Conservation (phyloP, 2,329 filamentous ascomycete genomes). For the Cadophora malorum region DNA sequence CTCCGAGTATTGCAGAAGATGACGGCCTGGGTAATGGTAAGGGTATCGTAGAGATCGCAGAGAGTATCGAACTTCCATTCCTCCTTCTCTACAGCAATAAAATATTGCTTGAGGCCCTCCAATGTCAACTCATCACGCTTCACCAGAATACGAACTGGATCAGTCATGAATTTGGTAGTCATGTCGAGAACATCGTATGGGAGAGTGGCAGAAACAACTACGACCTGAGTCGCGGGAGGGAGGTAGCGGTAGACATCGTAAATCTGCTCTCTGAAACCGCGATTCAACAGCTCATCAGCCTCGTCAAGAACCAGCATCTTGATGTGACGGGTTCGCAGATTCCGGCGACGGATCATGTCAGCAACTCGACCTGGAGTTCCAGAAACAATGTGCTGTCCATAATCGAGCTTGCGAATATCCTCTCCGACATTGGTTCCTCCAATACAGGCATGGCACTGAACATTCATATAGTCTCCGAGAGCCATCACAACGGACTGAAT, state of each 20-base stretch:
- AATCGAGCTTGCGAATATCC: slow-evolving; percentile 96
- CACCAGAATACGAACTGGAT: slow-evolving; percentile 93
- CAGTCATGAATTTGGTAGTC: slow-evolving; percentile 99
- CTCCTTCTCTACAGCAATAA: slow-evolving; percentile 98
- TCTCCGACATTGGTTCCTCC: slow-evolving; percentile 97
- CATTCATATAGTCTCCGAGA: slow-evolving; percentile 99
- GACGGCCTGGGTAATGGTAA: slow-evolving; percentile 98
- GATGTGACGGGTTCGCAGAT: slow-evolving; percentile 75
- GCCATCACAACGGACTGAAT: slow-evolving; percentile 99
- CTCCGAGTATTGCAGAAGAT: slow-evolving; percentile 99
- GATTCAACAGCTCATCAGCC: slow-evolving; percentile 82
- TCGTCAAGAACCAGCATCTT: slow-evolving; percentile 82
- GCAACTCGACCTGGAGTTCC: slow-evolving; percentile 95
- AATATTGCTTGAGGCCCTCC: slow-evolving; percentile 98
- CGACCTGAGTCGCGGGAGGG: slow-evolving; percentile 96
- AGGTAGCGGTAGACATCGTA: slow-evolving; percentile 99
- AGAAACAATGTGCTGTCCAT: slow-evolving; percentile 96
- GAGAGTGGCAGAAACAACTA: slow-evolving; percentile 94
- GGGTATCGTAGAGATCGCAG: slow-evolving; percentile 97
- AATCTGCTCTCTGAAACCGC: slow-evolving; percentile 97
- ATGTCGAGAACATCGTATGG: slow-evolving; percentile 98
- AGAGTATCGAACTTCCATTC: slow-evolving; percentile 99
- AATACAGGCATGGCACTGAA: slow-evolving; percentile 98
- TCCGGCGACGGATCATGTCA: slow-evolving; percentile 80
- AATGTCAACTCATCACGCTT: slow-evolving; percentile 99